A percentile compares a stretch with the other conserved stretches of the same genome.
These are phyloP conservation scores for Aspergillus novofumigatus DNA, from an alignment of 2,329 filamentous ascomycete genomes.

Conservation along the genomic window DNA sequence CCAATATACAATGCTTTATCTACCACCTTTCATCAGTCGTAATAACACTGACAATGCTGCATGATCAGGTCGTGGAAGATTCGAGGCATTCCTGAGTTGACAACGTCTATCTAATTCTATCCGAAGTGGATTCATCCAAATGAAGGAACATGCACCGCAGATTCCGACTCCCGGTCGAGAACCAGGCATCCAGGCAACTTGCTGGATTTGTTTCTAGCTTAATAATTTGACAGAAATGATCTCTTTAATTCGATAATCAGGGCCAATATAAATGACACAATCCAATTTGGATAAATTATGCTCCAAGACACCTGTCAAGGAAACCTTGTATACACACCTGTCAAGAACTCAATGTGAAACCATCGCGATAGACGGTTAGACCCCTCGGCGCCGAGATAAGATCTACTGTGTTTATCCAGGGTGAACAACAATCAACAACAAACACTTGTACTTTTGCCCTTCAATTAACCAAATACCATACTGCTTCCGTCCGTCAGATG, in stretches of 20 bases:
- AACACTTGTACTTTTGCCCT: background rate
- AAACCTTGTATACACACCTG: background rate
- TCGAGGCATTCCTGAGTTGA: background rate
- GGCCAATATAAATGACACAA: background rate
- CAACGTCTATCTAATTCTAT: background rate
- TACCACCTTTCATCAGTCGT: background rate
- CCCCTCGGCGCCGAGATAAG: background rate
- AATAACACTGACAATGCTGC: background rate
- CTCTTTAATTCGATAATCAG: background rate
- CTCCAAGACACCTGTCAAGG: background rate
- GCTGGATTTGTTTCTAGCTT: background rate
- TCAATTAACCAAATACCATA: background rate
- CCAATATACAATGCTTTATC: background rate
- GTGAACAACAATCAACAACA: background rate
- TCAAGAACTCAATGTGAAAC: background rate
- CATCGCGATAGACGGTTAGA: background rate
- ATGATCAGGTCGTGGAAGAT: background rate
- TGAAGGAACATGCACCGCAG: background rate
- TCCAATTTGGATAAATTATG: background rate
- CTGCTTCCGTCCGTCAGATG: background rate
- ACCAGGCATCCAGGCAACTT: background rate
- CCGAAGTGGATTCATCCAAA: background rate
- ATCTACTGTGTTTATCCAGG: background rate
- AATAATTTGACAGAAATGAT: background rate
- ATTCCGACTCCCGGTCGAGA: background rate